Percentiles rank a stretch among this genome's conserved stretches.
These are phyloP conservation scores for Stagonosporopsis cucurbitacearum DNA, from an alignment of 2,329 filamentous ascomycete species.

Conservation along the genomic window DNA sequence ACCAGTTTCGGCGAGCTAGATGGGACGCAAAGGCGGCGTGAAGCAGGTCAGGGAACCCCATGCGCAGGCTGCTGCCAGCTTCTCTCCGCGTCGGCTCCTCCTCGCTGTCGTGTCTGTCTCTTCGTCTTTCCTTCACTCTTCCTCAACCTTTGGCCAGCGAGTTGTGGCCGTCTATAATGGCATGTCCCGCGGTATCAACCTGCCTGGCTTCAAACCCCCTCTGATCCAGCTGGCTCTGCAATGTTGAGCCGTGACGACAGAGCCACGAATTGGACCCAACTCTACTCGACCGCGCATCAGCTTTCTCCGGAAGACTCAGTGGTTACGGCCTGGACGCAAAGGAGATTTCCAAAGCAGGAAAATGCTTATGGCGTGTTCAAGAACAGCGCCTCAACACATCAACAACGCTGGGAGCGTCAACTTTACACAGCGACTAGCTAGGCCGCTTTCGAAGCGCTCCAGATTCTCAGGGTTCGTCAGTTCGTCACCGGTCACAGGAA, in stretches of 20 bases:
- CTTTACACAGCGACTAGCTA: background rate
- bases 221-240: too few relatives aligned
- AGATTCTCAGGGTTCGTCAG: background rate
- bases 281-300: background rate
- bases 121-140: background rate
- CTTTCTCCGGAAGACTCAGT: background rate
- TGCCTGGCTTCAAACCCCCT: background rate
- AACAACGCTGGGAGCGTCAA: background rate
- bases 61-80: slow-evolving; percentile 7
- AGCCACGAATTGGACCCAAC: background rate
- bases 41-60: slow-evolving; percentile 20
- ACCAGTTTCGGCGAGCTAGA: slow-evolving; percentile 35
- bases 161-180: background rate
- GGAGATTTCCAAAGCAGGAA: background rate
- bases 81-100: background rate
- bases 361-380: background rate
- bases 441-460: slow-evolving; percentile 1
- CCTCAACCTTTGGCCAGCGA: background rate
- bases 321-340: background rate
- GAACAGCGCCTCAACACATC: background rate
- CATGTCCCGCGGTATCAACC: background rate
- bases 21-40: slow-evolving; percentile 34
- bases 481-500: background rate
- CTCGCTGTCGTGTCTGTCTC: background rate
- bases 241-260: background rate